Evolutionary conservation across 2,329 filamentous ascomycete genomes (phyloP).

Genomic region (Fusarium acutatum): DNA sequence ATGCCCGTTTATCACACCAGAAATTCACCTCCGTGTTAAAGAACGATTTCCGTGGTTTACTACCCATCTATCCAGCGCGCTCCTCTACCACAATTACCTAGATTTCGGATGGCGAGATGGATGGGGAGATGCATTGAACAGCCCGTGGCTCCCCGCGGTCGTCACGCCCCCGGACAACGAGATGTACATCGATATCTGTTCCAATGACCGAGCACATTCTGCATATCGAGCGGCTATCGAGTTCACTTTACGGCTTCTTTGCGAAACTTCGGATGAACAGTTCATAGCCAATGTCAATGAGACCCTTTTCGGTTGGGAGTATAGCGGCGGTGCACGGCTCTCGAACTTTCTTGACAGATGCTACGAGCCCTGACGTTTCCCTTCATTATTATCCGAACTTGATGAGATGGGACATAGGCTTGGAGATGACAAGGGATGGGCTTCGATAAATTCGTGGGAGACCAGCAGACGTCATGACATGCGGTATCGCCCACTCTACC

Average conservation of each 20-base stretch:
- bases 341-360: background rate
- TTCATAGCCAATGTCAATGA: rapidly evolving
- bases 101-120: too few species aligned
- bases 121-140: too few species aligned
- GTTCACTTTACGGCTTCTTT: background rate
- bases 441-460: background rate
- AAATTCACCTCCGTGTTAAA: background rate
- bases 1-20: background rate
- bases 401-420: background rate
- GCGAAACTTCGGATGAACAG: background rate
- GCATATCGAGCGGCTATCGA: background rate
- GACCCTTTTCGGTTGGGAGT: rapidly evolving
- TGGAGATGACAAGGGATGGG: background rate
- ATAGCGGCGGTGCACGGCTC: background rate
- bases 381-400: background rate
- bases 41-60: background rate
- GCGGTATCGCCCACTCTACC: background rate
- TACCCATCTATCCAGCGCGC: background rate
- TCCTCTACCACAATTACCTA: background rate
- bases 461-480: background rate
- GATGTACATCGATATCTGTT: background rate
- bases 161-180: too few species aligned
- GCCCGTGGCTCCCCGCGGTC: too few species aligned
- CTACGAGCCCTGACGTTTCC: background rate
- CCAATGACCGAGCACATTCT: background rate